These are phyloP conservation scores for Alternaria infectoria DNA, from an alignment of 2,329 filamentous ascomycete species.

Conservation along the genomic window DNA sequence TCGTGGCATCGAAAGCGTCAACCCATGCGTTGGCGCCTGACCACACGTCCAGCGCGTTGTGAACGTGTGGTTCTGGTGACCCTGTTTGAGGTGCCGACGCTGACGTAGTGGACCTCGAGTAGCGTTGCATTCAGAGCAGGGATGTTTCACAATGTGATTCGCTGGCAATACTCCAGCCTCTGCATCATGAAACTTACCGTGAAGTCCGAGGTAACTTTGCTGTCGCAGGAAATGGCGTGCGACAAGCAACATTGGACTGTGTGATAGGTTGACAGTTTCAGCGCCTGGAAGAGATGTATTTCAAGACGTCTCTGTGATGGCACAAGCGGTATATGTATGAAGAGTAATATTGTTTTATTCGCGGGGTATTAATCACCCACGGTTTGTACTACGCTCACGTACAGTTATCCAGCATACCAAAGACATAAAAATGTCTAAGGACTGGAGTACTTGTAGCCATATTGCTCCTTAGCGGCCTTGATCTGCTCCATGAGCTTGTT, in stretches of 20 bases:
- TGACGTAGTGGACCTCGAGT: slow-evolving; percentile 27
- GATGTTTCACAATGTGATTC: slow-evolving; percentile 30
- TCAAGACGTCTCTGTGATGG: neutral
- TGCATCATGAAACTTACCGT: slow-evolving; percentile 10
- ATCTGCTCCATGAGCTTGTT: slow-evolving; percentile 46
- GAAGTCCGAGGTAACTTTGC: neutral
- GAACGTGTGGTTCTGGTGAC: slow-evolving; percentile 17
- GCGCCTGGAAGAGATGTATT: neutral
- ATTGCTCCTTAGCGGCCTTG: slow-evolving; percentile 54
- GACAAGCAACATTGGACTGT: neutral
- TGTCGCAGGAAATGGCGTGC: neutral
- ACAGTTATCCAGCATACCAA: neutral
- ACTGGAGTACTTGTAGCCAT: slow-evolving; percentile 54
- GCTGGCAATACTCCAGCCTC: slow-evolving; percentile 12
- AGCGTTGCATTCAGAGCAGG: slow-evolving; percentile 11
- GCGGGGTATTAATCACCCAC: neutral
- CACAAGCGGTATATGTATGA: neutral
- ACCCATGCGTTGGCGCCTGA: slow-evolving; percentile 19
- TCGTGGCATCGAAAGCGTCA: neutral
- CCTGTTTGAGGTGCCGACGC: slow-evolving; percentile 36
- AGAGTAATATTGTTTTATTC: neutral
- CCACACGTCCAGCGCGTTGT: neutral
- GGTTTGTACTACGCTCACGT: neutral
- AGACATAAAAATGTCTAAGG: slow-evolving; percentile 23
- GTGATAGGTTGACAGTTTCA: neutral